Evolutionary conservation across 2,329 filamentous ascomycete genomes (phyloP).

Genomic region (Venturia aucupariae): DNA sequence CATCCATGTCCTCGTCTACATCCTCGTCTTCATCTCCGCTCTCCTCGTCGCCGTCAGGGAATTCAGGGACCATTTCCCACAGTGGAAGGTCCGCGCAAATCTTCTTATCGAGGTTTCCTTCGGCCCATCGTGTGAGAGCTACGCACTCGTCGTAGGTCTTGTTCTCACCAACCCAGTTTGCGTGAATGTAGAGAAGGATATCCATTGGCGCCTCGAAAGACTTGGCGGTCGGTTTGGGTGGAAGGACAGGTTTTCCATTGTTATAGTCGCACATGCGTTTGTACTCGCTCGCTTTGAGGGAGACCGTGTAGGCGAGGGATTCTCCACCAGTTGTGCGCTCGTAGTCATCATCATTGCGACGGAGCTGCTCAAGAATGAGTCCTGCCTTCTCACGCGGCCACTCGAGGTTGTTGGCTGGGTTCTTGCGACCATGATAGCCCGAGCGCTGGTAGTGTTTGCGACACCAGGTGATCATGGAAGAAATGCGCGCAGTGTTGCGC

Average conservation of each 20-base stretch:
- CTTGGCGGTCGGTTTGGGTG: not conserved
- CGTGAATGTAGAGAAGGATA: not conserved
- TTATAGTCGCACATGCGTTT: slow-evolving; percentile 1
- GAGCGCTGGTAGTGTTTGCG: slow-evolving; percentile 11
- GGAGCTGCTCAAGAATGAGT: not conserved
- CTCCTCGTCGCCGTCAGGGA: not conserved
- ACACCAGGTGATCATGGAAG: slow-evolving; percentile 5
- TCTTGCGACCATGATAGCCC: not conserved
- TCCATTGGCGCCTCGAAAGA: not conserved
- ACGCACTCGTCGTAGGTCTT: not conserved
- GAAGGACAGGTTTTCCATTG: not conserved
- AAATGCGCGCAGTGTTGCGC: slow-evolving; percentile 6
- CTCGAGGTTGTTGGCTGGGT: slow-evolving; percentile 1
- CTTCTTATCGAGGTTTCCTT: not conserved
- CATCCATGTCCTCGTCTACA: not conserved
- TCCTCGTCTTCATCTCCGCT: not conserved
- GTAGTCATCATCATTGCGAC: slow-evolving; percentile 6
- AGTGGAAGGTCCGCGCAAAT: not conserved
- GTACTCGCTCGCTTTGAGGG: slow-evolving; percentile 6
- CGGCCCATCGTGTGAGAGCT: not conserved
- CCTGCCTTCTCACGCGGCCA: slow-evolving; percentile 8
- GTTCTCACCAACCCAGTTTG: not conserved
- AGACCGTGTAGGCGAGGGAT: not conserved
- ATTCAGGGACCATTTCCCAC: slow-evolving; percentile 9
- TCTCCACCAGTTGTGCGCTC: not conserved